Conservation (phyloP, 2,329 filamentous ascomycete species). For the Talaromyces sp. region DNA sequence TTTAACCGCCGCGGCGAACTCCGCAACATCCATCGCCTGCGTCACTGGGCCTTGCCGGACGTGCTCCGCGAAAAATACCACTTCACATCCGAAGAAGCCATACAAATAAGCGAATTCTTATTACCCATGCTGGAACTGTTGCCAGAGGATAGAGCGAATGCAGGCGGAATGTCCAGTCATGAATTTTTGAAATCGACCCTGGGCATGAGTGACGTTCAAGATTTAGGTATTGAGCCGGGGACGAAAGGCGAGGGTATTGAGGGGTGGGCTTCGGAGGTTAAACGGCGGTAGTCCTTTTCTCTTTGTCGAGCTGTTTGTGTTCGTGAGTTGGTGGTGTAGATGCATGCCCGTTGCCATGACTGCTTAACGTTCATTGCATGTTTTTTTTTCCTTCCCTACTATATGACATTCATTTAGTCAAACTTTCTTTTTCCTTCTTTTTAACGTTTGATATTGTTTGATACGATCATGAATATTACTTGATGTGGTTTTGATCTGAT, state of each 20-base stretch:
- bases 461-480: conserved; percentile 17
- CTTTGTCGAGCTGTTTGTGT: not conserved
- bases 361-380: conserved; percentile 5
- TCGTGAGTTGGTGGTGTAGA: conserved; percentile 1
- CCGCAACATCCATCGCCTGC: conserved; percentile 91
- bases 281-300: conserved; percentile 61
- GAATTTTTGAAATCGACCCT: conserved; percentile 78
- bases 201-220: conserved; percentile 75
- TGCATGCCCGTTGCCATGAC: conserved; percentile 10
- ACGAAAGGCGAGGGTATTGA: conserved; percentile 89
- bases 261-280: conserved; percentile 86
- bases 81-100: conserved; percentile 78
- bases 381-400: not conserved
- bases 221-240: conserved; percentile 73
- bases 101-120: conserved; percentile 77
- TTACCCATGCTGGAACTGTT: conserved; percentile 86
- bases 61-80: conserved; percentile 97
- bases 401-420: conserved; percentile 19
- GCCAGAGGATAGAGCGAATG: conserved; percentile 87
- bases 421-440: not conserved
- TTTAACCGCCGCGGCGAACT: conserved; percentile 97
- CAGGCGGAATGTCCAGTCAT: conserved; percentile 89
- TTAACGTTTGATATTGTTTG: conserved; percentile 9
- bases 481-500: conserved; percentile 6
- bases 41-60: conserved; percentile 92